Base-by-base conservation (phyloP, 208 protist species). In the Zelonia costaricensis region DNA sequence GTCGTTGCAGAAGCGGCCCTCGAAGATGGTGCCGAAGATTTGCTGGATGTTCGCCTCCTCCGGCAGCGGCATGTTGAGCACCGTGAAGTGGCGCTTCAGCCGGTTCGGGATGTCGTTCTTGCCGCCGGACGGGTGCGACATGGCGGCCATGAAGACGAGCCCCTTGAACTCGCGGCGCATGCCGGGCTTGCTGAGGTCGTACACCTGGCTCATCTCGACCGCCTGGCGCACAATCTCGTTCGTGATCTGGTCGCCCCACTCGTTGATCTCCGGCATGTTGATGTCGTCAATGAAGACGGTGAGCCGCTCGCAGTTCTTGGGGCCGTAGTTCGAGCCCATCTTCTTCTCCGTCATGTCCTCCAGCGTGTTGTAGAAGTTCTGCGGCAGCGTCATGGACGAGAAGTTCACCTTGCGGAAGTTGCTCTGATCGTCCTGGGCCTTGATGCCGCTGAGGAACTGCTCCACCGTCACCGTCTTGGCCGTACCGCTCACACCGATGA, bases 51-150 rank as follows among this genome's bases (percentile, higher is more conserved):
- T 96, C 58, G 69, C 68, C 63, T 95, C 80, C 69, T 95, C 86
- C 27, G 98, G 98, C 56, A 98, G 84, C n/a, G 97, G 97, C 54
- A 99, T 91, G 74, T 98, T 98, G 82, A 99, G 97, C 45, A 98
- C 70, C 76, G 89, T 87, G 76, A 98, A 98, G 83, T 99, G 98
- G 35, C 97, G 79, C 82, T 99, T 99, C 31, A 99, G 87, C 40
- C 98, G 88, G 63, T 97, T 92, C 18, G 98, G 98, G 62, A 99
- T 99, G 69, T 99, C 98, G 76, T 99, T 99, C 74, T 98, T 96
- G 60, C 98, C 98, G 46, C 97, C 98, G 18, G 97, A 96, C 25
- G 98, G 98, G 78, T 98, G 95, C 30, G 86, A 93, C 98, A 99
- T 99, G 48, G 98, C 98, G 4, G 91, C 96, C 67, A 99, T 91